These are phyloP conservation scores for Amorphotheca resinae DNA, from an alignment of 495 filamentous ascomycete genomes.

Conservation along the genomic window DNA sequence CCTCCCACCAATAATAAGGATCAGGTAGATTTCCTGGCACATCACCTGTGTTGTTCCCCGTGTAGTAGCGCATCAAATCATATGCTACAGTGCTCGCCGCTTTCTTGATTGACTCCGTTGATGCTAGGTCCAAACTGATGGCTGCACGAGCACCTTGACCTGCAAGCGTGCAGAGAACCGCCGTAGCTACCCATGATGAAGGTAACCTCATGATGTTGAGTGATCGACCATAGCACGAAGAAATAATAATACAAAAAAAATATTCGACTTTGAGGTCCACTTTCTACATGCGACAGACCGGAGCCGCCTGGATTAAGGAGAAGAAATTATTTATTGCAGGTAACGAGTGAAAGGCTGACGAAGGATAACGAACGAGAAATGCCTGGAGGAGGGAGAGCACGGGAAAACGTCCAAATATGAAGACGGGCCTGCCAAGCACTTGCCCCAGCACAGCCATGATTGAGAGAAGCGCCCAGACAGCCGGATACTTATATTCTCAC, in stretches of 20 bases:
- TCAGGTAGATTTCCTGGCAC: conserved; percentile 50
- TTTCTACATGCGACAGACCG: not conserved
- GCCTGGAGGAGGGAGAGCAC: not conserved
- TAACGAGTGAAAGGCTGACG: not conserved
- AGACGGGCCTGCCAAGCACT: not conserved
- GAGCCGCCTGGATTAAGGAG: not conserved
- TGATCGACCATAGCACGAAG: not conserved
- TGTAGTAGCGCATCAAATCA: conserved; percentile 54
- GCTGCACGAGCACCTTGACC: conserved; percentile 2
- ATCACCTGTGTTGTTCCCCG: conserved; percentile 50
- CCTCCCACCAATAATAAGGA: conserved; percentile 65
- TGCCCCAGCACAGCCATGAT: not conserved
- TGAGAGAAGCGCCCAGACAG: not conserved
- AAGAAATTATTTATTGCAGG: not conserved
- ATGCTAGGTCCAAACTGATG: not conserved
- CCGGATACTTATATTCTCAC: not conserved
- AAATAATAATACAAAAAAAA: not conserved
- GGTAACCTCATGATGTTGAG: not conserved
- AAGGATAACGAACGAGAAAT: not conserved
- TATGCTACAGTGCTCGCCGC: conserved; percentile 48
- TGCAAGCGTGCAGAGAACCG: not conserved
- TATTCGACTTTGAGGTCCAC: not conserved
- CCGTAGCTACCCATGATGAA: not conserved
- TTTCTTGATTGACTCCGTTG: conserved; percentile 42
- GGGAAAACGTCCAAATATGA: not conserved